phyloP scores from a whole-genome alignment of 805 yeast species.

The Saturnispora sekii region DNA sequence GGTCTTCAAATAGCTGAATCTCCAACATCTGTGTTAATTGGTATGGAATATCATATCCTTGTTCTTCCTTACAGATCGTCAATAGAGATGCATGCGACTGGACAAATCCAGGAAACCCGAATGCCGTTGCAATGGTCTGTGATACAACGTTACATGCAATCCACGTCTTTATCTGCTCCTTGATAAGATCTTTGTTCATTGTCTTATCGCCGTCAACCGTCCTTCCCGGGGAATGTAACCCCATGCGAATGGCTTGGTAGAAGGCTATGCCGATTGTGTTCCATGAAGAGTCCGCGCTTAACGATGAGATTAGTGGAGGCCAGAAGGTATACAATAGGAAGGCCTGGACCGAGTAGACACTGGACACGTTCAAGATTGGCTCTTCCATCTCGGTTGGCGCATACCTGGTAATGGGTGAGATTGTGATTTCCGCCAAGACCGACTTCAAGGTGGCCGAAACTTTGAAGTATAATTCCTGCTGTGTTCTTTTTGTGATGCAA shows the following conservation, averaged over 20 bases:
- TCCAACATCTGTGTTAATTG: slow-evolving; percentile 70
- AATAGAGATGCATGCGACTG: slow-evolving; percentile 68
- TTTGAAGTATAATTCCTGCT: slow-evolving; percentile 39
- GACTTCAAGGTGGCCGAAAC: slow-evolving; percentile 65
- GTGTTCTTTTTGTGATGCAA: slow-evolving; percentile 17
- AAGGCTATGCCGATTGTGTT: slow-evolving; percentile 88
- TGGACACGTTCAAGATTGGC: slow-evolving; percentile 77
- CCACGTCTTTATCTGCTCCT: slow-evolving; percentile 88
- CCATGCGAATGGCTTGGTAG: slow-evolving; percentile 87
- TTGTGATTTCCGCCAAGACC: slow-evolving; percentile 76
- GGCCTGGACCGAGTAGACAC: slow-evolving; percentile 92
- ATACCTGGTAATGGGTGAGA: slow-evolving; percentile 81
- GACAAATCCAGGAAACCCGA: slow-evolving; percentile 91
- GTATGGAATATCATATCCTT: slow-evolving; percentile 39
- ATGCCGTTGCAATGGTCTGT: slow-evolving; percentile 82
- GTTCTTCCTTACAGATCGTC: slow-evolving; percentile 40
- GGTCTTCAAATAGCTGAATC: slow-evolving; percentile 79
- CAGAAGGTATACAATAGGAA: slow-evolving; percentile 79
- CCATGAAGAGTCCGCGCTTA: slow-evolving; percentile 95
- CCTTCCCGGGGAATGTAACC: slow-evolving; percentile 74
- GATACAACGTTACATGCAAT: slow-evolving; percentile 84
- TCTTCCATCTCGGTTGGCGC: slow-evolving; percentile 71
- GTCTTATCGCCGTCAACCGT: slow-evolving; percentile 39
- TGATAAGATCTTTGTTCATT: slow-evolving; percentile 37
- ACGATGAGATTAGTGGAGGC: slow-evolving; percentile 93